A percentile compares a stretch with the other conserved stretches of the same genome.
Conservation (phyloP, 768 basidiomycete genomes). For the Suillus spraguei region DNA sequence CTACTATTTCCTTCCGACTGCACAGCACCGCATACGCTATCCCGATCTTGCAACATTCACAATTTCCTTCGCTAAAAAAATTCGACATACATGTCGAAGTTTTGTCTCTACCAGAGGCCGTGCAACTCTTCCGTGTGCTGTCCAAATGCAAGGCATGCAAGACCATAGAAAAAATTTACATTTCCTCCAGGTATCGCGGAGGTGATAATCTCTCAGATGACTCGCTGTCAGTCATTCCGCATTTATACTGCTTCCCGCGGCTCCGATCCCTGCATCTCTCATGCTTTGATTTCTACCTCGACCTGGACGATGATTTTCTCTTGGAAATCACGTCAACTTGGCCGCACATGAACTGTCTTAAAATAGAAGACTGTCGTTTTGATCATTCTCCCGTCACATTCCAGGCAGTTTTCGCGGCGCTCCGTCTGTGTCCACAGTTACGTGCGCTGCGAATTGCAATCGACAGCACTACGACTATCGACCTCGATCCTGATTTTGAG, state of each 20-base stretch:
- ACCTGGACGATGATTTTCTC: neutral
- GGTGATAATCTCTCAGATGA: too few relatives aligned
- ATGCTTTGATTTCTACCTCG: neutral
- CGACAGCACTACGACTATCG: neutral
- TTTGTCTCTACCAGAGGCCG: neutral
- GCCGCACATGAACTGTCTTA: neutral
- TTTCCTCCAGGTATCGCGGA: too few relatives aligned
- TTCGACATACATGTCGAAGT: rapidly evolving
- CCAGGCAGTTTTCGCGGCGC: neutral
- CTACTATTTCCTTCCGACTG: neutral
- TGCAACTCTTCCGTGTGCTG: neutral
- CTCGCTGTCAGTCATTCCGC: neutral
- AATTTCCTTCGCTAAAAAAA: neutral
- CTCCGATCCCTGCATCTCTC: neutral
- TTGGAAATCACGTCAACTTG: neutral
- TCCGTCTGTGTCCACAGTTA: neutral
- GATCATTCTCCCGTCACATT: neutral
- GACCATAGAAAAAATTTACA: neutral
- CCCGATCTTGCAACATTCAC: neutral
- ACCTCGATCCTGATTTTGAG: neutral
- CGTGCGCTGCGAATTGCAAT: neutral
- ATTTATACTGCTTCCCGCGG: neutral
- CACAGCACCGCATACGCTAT: too few relatives aligned
- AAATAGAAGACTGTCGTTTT: neutral
- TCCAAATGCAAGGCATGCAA: too few relatives aligned